phyloP scores from a whole-genome alignment of 2,329 filamentous ascomycete genomes.

The Pseudogymnoascus destructans region DNA sequence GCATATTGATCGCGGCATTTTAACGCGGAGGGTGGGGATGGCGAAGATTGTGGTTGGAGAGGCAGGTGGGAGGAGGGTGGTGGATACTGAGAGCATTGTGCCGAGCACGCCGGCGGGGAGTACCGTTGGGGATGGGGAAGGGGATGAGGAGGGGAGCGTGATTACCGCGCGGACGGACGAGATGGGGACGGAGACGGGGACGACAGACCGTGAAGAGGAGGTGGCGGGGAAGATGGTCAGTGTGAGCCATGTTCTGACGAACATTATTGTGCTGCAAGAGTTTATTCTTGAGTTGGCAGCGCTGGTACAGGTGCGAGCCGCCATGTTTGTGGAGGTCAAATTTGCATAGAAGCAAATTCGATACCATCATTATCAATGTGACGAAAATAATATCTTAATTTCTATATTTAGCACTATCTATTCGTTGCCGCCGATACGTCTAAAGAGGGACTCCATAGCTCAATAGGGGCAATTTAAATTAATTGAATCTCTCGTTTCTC shows the following conservation, averaged over 20 bases:
- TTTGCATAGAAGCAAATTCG: constrained; percentile 33
- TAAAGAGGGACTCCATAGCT: background rate
- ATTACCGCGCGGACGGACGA: constrained; percentile 10
- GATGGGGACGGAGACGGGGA: constrained; percentile 15
- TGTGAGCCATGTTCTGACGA: constrained; percentile 67
- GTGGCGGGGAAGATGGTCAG: constrained; percentile 36
- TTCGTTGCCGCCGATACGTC: background rate
- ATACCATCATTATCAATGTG: background rate
- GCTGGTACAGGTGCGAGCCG: constrained; percentile 60
- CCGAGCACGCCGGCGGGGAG: constrained; percentile 13
- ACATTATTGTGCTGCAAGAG: constrained; percentile 65
- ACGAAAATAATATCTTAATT: background rate
- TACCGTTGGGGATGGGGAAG: constrained; percentile 20
- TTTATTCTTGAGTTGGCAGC: constrained; percentile 68
- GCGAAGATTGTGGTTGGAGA: constrained; percentile 23
- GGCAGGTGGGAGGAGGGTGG: background rate
- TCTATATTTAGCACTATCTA: background rate
- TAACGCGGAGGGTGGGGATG: constrained; percentile 41
- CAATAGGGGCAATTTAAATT: background rate
- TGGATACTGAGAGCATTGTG: constrained; percentile 10
- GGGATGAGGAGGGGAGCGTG: constrained; percentile 14
- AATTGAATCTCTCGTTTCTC: background rate
- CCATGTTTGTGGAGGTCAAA: constrained; percentile 62
- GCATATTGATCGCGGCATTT: constrained; percentile 50
- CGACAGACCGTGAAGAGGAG: constrained; percentile 18